Evolutionary conservation across 1,284 basidiomycete genomes (phyloP), one percentile per base, ranked within the genome.

Genomic region (Tylopilus orsonianus): DNA sequence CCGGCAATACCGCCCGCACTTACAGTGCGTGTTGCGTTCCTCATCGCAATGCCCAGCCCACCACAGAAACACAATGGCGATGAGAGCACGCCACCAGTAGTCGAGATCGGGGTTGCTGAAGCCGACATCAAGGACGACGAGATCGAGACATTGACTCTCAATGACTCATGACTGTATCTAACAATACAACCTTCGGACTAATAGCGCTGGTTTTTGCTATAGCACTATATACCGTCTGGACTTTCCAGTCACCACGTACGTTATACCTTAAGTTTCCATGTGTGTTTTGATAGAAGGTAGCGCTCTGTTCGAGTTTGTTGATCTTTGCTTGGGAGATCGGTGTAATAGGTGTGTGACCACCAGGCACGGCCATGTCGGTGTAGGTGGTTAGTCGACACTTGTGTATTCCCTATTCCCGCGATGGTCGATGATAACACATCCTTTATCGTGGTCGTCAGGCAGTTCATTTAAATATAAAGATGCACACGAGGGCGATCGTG

Each of bases 21-120:
- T 38, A 35, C 57, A 20, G 47, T 65, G 32, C 68, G 68, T 26
- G 69, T 81, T 12, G 73, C 77, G 0, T 75, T 81, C 26, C 67
- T 81, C 39, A 75, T 81, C 37, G 77, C 78, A 1, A 81, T 81
- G 80, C 79, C 80, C 5, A 56, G 60, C 19, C 56, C 61, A 5
- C 53, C 65, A 8, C 56, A 44, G 52, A 64, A 44, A 34, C 62
- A 44, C 26, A 13, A 41, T n/a, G 20, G 51, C 13, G 74, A 71
- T n/a, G 70, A 73, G 27, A 64, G 61, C 14, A 69, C 69, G 16
- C 65, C 75, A 8, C 78, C 79, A 0, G 67, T 72, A 37, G 49
- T 80, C 9, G 78, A 80, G 58, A 67, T 80, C 27, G 78, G 79
- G 1, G 60, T 78, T 3, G 66, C 72, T 0, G 70, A 75, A 36